Percentiles rank a stretch among this genome's conserved stretches.
These are phyloP conservation scores for Fusarium oxysporum DNA, from an alignment of 2,329 filamentous ascomycete genomes.

Conservation along the genomic window DNA sequence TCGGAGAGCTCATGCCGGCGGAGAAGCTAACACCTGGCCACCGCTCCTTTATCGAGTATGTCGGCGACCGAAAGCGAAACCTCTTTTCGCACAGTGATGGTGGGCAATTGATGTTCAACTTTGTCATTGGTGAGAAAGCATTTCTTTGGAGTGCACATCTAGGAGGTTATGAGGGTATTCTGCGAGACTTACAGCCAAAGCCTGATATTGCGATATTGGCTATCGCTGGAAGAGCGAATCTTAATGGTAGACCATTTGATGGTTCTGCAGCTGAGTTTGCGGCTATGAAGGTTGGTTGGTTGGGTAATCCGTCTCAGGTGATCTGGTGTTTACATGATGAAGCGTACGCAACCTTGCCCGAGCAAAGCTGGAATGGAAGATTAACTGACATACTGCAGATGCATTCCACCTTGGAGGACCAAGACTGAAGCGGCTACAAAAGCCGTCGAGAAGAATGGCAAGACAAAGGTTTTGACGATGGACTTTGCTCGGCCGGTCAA, in stretches of 20 bases:
- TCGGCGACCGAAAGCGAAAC: background rate
- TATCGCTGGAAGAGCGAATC: background rate
- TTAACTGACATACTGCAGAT: background rate
- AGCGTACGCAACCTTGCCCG: background rate
- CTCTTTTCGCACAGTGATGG: background rate
- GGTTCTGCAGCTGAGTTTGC: background rate
- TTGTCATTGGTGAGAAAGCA: background rate
- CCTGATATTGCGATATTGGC: background rate
- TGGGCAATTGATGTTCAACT: background rate
- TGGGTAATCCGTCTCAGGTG: background rate
- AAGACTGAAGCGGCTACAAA: background rate
- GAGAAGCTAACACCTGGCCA: background rate
- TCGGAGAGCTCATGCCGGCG: background rate
- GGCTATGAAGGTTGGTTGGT: background rate
- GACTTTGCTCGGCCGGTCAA: background rate
- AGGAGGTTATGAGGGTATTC: background rate
- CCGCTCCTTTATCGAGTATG: background rate
- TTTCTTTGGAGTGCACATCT: background rate
- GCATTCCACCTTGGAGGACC: background rate
- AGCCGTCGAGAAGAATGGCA: background rate
- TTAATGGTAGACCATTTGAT: background rate
- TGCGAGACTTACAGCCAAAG: background rate
- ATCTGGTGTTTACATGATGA: conserved; percentile 10
- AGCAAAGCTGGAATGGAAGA: accelerated
- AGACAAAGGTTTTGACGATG: background rate